Base-by-base conservation (phyloP, 176 grass and related monocot species). In the Thalia dealbata region DNA sequence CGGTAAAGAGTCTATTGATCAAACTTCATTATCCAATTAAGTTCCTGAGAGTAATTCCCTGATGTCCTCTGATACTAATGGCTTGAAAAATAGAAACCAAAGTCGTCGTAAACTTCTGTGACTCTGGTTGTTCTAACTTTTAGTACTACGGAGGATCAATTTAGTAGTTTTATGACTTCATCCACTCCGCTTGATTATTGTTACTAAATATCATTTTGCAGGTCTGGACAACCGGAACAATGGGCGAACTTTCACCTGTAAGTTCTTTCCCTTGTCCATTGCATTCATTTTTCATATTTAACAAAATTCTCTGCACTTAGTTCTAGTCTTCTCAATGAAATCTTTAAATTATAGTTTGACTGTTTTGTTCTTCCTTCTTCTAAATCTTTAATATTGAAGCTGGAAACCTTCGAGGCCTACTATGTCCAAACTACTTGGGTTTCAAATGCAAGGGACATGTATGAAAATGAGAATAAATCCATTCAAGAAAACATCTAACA, bases 141-240 rank as follows among this genome's bases (percentile, higher is more conserved):
- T 64, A 64, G 29, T 32, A 32, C 0, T 65, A 32, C 14, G 0
- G 16, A 30, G 14, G 16, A 32, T 65, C 26, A 26, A 32, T 65
- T 32, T 65, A 65, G 28, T 65, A 32, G 62, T 32, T 32, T 29
- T 32, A 21, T 38, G 32, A 38, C 56, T 18, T 14, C 35, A n/a
- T 32, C 14, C 52, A 30, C 32, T 78, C 48, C 71, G 15, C 25
- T 4, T 74, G 58, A 13, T 82, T 14, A n/a, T 43, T 64, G 3
- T 64, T 12, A 16, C 10, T 16, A 41, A 28, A 61, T 80, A 73
- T 76, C 70, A 84, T 74, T 38, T 21, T 81, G 66, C 78, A 97
- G 93, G 93, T 90, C 54, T 97, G 93, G 93, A 97, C 93, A 78
- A 97, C 93, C 12, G 93, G 93, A 88, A 97, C 93, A 61, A 97